Evolutionary conservation across 192 early-diverging fungal genomes (phyloP).

Genomic region (Entomortierella beljakovae): DNA sequence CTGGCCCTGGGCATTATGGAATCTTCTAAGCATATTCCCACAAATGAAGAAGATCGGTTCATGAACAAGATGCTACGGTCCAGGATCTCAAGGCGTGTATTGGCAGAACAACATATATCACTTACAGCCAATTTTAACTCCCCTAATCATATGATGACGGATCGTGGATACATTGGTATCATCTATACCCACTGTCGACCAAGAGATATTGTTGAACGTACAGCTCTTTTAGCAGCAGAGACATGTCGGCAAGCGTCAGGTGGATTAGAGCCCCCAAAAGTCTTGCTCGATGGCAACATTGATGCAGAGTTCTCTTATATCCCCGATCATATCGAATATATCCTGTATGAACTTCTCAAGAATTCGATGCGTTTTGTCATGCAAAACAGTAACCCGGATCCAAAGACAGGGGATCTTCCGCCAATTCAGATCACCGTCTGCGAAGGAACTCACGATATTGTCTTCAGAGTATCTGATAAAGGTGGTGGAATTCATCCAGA

Average conservation of each 20-base stretch:
- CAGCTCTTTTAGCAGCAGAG: constrained; percentile 46
- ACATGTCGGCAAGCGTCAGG: constrained; percentile 21
- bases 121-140: constrained; percentile 73
- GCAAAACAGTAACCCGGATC: constrained; percentile 57
- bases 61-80: constrained; percentile 91
- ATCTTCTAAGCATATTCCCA: constrained; percentile 75
- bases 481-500: constrained; percentile 85
- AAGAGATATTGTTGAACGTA: constrained; percentile 58
- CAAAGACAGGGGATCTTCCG: constrained; percentile 63
- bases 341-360: constrained; percentile 91
- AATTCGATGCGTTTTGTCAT: constrained; percentile 86
- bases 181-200: constrained; percentile 77
- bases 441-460: constrained; percentile 76
- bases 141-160: constrained; percentile 56
- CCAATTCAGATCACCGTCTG: constrained; percentile 90
- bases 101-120: constrained; percentile 94
- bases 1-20: constrained; percentile 90
- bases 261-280: constrained; percentile 72
- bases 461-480: constrained; percentile 94
- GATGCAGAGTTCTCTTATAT: constrained; percentile 91
- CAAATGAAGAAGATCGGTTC: constrained; percentile 80
- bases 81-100: constrained; percentile 88
- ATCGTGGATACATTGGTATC: constrained; percentile 73
- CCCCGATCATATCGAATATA: constrained; percentile 95
- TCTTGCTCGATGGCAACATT: constrained; percentile 78